Evolutionary conservation across 2,329 filamentous ascomycete species (phyloP).

Genomic region (Chrysosporium keratinophilum): DNA sequence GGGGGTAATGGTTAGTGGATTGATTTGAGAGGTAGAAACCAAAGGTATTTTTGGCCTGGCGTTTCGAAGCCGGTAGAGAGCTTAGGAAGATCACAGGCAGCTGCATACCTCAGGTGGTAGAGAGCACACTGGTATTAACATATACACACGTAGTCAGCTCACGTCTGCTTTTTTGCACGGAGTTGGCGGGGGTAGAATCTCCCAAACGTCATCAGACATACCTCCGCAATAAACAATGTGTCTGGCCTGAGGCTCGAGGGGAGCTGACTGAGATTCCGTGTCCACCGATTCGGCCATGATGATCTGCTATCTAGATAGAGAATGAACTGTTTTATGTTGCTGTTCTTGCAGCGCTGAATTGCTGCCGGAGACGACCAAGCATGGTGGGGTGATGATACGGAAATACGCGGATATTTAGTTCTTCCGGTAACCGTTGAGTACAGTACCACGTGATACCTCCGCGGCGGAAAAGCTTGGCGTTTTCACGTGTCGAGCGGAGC

Average conservation of each 20-base stretch:
- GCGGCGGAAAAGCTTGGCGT: background rate
- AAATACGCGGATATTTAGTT: background rate
- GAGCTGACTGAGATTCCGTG: conserved; percentile 8
- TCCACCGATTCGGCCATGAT: conserved; percentile 16
- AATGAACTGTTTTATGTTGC: background rate
- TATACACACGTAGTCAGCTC: conserved; percentile 4
- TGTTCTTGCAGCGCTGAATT: background rate
- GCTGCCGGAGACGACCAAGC: background rate
- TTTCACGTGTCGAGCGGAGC: background rate
- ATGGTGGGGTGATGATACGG: background rate
- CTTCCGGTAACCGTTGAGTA: background rate
- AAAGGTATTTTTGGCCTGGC: background rate
- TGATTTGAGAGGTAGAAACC: background rate
- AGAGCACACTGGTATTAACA: conserved; percentile 45
- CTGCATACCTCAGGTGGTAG: conserved; percentile 55
- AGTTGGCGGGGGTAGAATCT: conserved; percentile 4
- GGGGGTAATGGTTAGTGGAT: conserved; percentile 2
- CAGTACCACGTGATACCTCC: background rate
- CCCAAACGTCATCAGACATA: conserved; percentile 24
- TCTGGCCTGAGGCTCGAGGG: conserved; percentile 40
- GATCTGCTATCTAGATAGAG: background rate
- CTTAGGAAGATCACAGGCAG: background rate
- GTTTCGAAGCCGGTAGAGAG: background rate
- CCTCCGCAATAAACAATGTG: conserved; percentile 53
- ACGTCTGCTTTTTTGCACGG: background rate